phyloP scores from a whole-genome alignment of 192 early-diverging fungal genomes.

The Umbelopsis sp. region DNA sequence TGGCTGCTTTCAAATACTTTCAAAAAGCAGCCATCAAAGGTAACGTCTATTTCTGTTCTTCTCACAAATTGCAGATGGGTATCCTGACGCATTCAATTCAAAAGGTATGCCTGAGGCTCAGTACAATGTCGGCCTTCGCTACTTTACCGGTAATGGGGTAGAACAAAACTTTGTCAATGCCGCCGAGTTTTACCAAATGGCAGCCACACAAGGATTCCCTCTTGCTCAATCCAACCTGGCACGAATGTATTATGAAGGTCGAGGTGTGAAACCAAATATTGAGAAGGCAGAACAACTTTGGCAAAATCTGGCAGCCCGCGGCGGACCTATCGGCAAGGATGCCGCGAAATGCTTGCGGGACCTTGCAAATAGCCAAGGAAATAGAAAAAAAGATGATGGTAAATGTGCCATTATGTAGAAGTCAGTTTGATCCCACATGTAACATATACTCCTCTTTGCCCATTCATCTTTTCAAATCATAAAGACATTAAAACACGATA shows the following conservation, averaged over 20 bases:
- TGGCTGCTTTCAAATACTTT: slow-evolving; percentile 49
- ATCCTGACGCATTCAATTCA: background rate
- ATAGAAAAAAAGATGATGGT: background rate
- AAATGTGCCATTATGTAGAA: slow-evolving; percentile 35
- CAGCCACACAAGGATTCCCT: slow-evolving; percentile 47
- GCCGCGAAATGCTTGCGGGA: slow-evolving; percentile 24
- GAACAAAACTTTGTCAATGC: slow-evolving; percentile 46
- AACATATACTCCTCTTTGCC: background rate
- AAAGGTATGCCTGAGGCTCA: slow-evolving; percentile 51
- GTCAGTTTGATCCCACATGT: background rate
- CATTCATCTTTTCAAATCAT: too few species aligned
- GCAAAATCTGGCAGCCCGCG: slow-evolving; percentile 29
- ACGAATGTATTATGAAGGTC: slow-evolving; percentile 35
- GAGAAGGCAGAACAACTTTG: slow-evolving; percentile 29
- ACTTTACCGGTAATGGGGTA: slow-evolving; percentile 46
- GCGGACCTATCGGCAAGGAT: slow-evolving; percentile 36
- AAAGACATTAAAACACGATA: too few species aligned
- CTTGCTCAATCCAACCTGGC: slow-evolving; percentile 51
- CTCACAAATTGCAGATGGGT: background rate
- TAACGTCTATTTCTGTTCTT: background rate
- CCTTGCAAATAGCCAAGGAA: slow-evolving; percentile 6
- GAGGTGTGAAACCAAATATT: slow-evolving; percentile 34
- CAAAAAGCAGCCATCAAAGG: slow-evolving; percentile 53
- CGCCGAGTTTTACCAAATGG: slow-evolving; percentile 54
- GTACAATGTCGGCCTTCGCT: slow-evolving; percentile 50